Base-by-base conservation (phyloP, 2,329 filamentous ascomycete genomes). In the Claviceps maximensis region DNA sequence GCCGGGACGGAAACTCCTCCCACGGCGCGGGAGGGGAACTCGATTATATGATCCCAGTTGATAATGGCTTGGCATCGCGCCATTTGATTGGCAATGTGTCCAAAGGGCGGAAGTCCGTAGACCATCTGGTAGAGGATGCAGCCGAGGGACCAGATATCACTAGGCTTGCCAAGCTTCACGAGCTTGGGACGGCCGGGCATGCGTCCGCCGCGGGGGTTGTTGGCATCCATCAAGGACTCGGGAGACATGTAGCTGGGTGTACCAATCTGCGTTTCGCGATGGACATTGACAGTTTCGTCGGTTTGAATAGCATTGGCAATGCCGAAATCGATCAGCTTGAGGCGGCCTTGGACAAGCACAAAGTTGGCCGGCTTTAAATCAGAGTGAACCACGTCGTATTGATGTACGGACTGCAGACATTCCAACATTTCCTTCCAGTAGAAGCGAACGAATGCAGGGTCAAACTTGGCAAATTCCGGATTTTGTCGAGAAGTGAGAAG, bases 341-440 rank as follows among this genome's bases (percentile, higher is more conserved):
- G 75, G 27, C 85, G 81, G 25, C 93, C 93, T 64, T 89, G 83
- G 19, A 95, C 89, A 21, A 97, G 77, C 25, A 98, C 85, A 66
- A 98, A 98, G 67, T 98, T 98, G 61, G 90, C 90, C 0, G 93
- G 93, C 69, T 98, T 98, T 40, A 98, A 76, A 65, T 98, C 93
- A 0, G 89, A 95, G 70, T 98, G 93, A 3, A 98, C 93, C 58
- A 98, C 90, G 63, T 96, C 89, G 65, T 85, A 78, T 13, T 86
- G 80, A 65, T 98, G 93, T 1, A 98, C 89, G 0, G 91, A 82
- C 59, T 87, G 81, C 6, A 98, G 82, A 65, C 93, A 97, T 67
- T 95, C 89, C 19, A 98, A 83, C 93, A 98, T 98, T 70, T 98
- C 93, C 68, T 95, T 93, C 93, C 93, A 98, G 74, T 95, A 95